Evolutionary conservation across 306 rosid species (phyloP), one percentile per base, ranked within the genome.

Genomic region (Trifolium repens): DNA sequence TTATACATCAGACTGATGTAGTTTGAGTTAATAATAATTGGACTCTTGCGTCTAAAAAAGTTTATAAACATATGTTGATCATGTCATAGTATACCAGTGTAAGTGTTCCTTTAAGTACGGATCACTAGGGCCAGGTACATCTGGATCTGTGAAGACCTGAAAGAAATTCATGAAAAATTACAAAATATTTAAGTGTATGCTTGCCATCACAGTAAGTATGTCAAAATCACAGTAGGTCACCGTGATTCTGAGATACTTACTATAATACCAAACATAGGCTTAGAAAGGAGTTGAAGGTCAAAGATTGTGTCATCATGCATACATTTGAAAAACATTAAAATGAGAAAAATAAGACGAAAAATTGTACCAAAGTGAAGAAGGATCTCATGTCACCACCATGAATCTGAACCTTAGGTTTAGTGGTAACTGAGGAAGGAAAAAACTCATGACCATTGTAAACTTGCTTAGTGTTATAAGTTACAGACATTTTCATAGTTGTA

Each of bases 51-150:
- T 2, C 30, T 27, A 27, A 2, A 27, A 22, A 22, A 22, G 24
- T 22, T 27, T 27, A 22, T 22, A 9, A 22, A 57, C 14, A 22
- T 10, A 0, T 30, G 11, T 60, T 22, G 24, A 22, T 27, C 12
- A 30, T 30, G 42, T 3, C 6, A 14, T 13, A 61, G 12, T 8
- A 32, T 88, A 94, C 97, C 97, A 91, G 86, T 94, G 98, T 30
- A 94, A 80, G 72, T 91, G 98, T 82, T 94, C 97, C 79, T 87
- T 87, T 69, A 94, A 72, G 81, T 86, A 94, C 15, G 98, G 98
- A 78, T 94, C 97, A 88, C 98, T 91, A 5, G 98, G 98, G 72
- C 98, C 97, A 14, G 98, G 98, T 39, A 91, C 98, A 44, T 94
- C 97, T 43, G 98, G 97, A 70, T 94, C 97, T 61, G 89, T 94